Evolutionary conservation across 1,139 yeast genomes (phyloP).

Genomic region (Geotrichum candidum): DNA sequence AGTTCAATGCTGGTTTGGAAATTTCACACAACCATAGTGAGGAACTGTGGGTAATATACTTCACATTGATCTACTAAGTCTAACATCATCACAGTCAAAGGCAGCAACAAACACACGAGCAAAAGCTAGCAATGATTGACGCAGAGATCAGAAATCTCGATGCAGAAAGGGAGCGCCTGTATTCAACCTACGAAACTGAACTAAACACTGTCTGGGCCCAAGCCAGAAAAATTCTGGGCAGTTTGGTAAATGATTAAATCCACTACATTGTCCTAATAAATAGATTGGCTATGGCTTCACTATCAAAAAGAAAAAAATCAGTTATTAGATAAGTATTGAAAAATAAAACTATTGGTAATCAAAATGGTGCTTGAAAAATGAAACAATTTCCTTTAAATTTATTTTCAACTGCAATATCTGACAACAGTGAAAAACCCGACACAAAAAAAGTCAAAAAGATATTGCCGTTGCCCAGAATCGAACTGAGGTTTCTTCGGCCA

Average conservation of each 20-base stretch:
- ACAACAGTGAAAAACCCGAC: not conserved
- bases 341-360: too few species aligned
- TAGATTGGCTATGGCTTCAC: not conserved
- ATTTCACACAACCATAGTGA: not conserved
- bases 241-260: not conserved
- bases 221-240: not conserved
- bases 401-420: too few species aligned
- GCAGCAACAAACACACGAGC: not conserved
- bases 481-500: constrained; percentile 23
- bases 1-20: not conserved
- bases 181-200: not conserved
- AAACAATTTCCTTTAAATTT: too few species aligned
- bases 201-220: not conserved
- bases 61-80: not conserved
- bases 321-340: too few species aligned
- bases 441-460: not conserved
- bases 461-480: constrained; percentile 23
- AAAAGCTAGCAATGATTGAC: not conserved
- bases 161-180: not conserved
- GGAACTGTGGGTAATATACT: not conserved
- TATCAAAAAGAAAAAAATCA: too few species aligned
- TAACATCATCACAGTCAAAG: not conserved
- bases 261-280: not conserved
- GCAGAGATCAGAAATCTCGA: not conserved
- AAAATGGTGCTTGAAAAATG: too few species aligned